A percentile compares a stretch with the other conserved stretches of the same genome.
Evolutionary conservation across 140 eudicot species (phyloP).

Genomic region (Senecio squalidus): DNA sequence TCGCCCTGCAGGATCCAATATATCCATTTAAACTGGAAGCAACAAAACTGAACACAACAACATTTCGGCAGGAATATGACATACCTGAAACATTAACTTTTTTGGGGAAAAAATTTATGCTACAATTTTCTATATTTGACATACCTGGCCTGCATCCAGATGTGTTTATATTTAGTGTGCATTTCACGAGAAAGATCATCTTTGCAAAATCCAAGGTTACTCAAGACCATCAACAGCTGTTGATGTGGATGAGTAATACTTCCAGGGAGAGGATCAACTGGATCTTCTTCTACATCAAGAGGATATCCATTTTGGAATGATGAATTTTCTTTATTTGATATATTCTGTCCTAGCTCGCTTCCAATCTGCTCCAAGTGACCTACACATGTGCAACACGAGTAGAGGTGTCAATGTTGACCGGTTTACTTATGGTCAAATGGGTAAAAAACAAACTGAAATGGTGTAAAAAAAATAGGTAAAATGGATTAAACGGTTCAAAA

Average conservation of each 20-base stretch:
- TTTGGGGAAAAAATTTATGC: background rate
- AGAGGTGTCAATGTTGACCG: no score
- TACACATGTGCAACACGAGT: constrained; percentile 22
- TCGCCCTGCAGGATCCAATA: constrained; percentile 42
- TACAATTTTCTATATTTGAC: background rate
- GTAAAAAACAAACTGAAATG: no score
- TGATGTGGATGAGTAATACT: constrained; percentile 67
- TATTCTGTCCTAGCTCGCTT: constrained; percentile 50
- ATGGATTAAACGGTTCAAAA: no score
- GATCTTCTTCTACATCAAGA: constrained; percentile 44
- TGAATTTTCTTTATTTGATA: constrained; percentile 47
- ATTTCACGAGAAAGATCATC: constrained; percentile 85
- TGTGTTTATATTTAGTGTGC: constrained; percentile 65
- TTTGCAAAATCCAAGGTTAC: constrained; percentile 95
- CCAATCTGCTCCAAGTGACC: constrained; percentile 90
- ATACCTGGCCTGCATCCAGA: constrained; percentile 86
- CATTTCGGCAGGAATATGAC: background rate
- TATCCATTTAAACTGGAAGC: no score
- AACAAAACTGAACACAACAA: constrained; percentile 6
- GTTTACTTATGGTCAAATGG: no score
- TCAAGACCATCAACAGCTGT: constrained; percentile 85
- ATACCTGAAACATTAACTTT: background rate
- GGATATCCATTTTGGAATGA: constrained; percentile 61
- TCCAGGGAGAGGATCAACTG: constrained; percentile 70
- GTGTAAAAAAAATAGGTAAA: no score